Base-by-base conservation (phyloP, 768 basidiomycete species). In the Favolaschia claudopus region DNA sequence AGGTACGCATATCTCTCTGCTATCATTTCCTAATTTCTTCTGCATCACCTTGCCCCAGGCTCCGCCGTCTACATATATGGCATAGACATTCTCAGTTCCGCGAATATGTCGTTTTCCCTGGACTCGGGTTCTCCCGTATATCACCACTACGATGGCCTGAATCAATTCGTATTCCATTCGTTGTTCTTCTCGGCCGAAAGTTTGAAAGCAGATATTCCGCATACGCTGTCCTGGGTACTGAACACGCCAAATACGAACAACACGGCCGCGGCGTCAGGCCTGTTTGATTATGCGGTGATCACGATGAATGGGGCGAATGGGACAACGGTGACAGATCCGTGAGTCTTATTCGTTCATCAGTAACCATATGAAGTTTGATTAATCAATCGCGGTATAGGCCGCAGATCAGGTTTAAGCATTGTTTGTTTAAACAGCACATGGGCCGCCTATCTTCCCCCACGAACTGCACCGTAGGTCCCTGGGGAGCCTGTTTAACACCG, bases 51-150 rank as follows among this genome's bases (percentile, higher is more conserved):
- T 12, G 20, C 8, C 39, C 12, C 8, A 58, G 56, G 47, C 25
- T 42, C 47, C 27, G 56, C 56, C 22, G 24, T 58, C 29, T 58
- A 50, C 28, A 58, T 58, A 25, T 58, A 58, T 15, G 56, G 56
- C 34, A 50, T 44, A 9, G 56, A 58, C 7, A 20, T 55, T 10
- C 5, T 12, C 13, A 42, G 36, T 38, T 25, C 47, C n/a, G 31
- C 56, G 13, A 58, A 43, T 15, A 50, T 58, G 4, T 44, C 42
- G 25, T 58, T 58, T 48, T 29, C 15, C 8, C 42, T 58, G 48
- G 33, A 37, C n/a, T n/a, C n/a, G n/a, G n/a, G n/a, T n/a, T 36
- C 36, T 43, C 28, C 47, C 48, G 20, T 14, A 38, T 4, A 36
- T 24, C 7, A n/a, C 31, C 56, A 58, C 34, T 33, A 42, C n/a